These are phyloP conservation scores for Epichloe gansuensis DNA, from an alignment of 2,329 filamentous ascomycete genomes.

Conservation along the genomic window DNA sequence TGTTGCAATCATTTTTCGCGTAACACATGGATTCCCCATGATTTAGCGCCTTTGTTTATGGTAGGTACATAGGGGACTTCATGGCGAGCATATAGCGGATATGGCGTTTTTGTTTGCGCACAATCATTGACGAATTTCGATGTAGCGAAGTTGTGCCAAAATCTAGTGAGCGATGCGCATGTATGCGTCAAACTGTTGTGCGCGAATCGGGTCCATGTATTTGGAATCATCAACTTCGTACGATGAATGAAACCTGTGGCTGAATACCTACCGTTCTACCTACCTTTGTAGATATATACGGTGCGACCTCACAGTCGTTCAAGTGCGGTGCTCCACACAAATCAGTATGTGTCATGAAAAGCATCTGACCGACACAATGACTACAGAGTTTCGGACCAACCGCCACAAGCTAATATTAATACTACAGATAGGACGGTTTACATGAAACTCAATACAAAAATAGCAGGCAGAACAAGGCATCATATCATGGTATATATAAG, in stretches of 20 bases:
- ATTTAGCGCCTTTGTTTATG: not conserved
- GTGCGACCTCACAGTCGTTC: too few relatives aligned
- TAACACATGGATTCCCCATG: not conserved
- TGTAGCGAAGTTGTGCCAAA: not conserved
- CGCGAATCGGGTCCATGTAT: too few relatives aligned
- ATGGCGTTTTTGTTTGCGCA: not conserved
- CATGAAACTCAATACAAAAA: not conserved
- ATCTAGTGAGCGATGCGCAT: not conserved
- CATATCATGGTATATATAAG: not conserved
- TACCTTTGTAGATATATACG: too few relatives aligned
- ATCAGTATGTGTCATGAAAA: not conserved
- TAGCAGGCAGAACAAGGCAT: not conserved
- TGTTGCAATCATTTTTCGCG: not conserved
- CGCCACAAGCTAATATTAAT: conserved; percentile 1
- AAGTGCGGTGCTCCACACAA: too few relatives aligned
- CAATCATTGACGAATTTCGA: not conserved
- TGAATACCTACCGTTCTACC: too few relatives aligned
- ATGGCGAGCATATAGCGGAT: conserved; percentile 1
- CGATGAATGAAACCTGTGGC: too few relatives aligned
- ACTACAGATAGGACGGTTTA: not conserved
- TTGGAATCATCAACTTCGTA: too few relatives aligned
- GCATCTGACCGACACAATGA: not conserved
- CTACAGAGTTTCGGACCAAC: conserved; percentile 1
- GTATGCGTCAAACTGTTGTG: too few relatives aligned
- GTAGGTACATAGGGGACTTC: not conserved